These are phyloP conservation scores for Nyctanthes arbortristis DNA, from an alignment of 257 asterid species.

Conservation along the genomic window DNA sequence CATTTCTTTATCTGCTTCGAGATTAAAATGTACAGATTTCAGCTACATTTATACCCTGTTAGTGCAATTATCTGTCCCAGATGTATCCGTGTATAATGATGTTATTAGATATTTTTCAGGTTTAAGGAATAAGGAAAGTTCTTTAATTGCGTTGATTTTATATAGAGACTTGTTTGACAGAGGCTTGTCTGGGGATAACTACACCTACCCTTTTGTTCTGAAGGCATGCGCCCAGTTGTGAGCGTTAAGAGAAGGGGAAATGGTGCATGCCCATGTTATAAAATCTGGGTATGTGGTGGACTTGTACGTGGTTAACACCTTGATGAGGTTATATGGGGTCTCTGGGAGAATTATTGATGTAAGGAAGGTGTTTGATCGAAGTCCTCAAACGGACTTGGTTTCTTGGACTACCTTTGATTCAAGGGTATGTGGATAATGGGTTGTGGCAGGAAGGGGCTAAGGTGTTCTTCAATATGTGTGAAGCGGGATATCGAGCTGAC, in stretches of 20 bases:
- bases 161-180: slow-evolving; percentile 27
- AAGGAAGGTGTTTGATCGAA: slow-evolving; percentile 41
- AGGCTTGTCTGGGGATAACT: slow-evolving; percentile 34
- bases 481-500: slow-evolving; percentile 31
- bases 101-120: slow-evolving; percentile 24
- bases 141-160: slow-evolving; percentile 21
- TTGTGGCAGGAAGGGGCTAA: slow-evolving; percentile 33
- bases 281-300: slow-evolving; percentile 37
- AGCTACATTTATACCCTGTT: slow-evolving; percentile 35
- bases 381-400: slow-evolving; percentile 36
- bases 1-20: slow-evolving; percentile 33
- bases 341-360: slow-evolving; percentile 28
- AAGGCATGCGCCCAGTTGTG: slow-evolving; percentile 37
- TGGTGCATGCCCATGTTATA: slow-evolving; percentile 37
- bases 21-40: slow-evolving; percentile 25
- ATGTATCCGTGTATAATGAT: slow-evolving; percentile 26
- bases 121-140: slow-evolving; percentile 20
- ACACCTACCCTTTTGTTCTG: slow-evolving; percentile 45
- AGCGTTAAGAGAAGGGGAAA: slow-evolving; percentile 32
- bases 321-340: slow-evolving; percentile 37
- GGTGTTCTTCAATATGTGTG: slow-evolving; percentile 36
- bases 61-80: slow-evolving; percentile 22
- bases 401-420: slow-evolving; percentile 47
- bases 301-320: slow-evolving; percentile 41
- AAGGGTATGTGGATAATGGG: slow-evolving; percentile 43